Evolutionary conservation across 495 filamentous ascomycete species (phyloP), one percentile per base, ranked within the genome.

Genomic region (Penicillium turbatum): DNA sequence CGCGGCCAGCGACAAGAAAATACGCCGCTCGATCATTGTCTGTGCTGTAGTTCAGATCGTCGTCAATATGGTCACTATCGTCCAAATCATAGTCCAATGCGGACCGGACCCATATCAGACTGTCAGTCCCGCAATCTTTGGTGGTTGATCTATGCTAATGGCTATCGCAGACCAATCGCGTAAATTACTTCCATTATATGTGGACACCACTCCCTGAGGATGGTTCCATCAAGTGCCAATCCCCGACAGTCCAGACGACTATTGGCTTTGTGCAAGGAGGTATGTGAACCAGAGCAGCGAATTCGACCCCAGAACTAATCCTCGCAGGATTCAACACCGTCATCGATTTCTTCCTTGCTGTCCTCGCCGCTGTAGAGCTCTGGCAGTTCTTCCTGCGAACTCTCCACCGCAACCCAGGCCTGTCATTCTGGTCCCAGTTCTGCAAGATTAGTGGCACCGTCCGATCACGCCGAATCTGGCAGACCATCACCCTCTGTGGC

Each of bases 131-230:
- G 11, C 6, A 3, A 26, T 9, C 3, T 17, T 15, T 13, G 5
- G 16, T 35, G 19, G 2, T 26, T 7, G 24, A n/a, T 3, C 5
- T 12, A 30, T 19, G 26, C 62, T 64, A 45, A 60, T 15, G 5
- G 2, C 31, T 24, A 5, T 40, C 6, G 9, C 41, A 72, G 69
- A 27, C 58, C 2, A 47, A 73, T 53, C 61, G 70, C 3, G 49
- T 65, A 4, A 32, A 55, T 40, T 73, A 70, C 46, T 73, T 73
- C 52, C 61, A 73, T n/a, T 73, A 71, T 38, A 70, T 73, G 67
- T 73, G 70, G 70, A 69, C 70, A 43, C 56, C 65, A 7, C 54
- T 70, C 0, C 70, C 70, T 1, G 36, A 51, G 26, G 67, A 73
- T 49, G 66, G 68, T 0, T 71, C 70, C 0, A 65, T 73, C 9